A percentile compares a stretch with the other conserved stretches of the same genome.
Evolutionary conservation across 2,329 filamentous ascomycete species (phyloP).

Genomic region (Pseudocercospora fuligena): DNA sequence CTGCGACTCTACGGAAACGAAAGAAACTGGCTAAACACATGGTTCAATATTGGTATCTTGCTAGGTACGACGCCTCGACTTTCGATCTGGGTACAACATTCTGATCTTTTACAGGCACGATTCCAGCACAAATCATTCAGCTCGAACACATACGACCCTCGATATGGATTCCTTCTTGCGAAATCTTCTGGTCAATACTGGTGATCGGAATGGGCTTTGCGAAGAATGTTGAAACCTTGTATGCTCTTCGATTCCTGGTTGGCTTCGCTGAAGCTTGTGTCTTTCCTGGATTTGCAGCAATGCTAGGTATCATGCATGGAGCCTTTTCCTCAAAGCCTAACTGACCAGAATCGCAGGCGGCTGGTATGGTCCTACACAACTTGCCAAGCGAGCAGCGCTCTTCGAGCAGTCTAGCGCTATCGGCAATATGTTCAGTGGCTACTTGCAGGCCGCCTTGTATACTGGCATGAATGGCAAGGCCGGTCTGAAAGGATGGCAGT

Average conservation of each 20-base stretch:
- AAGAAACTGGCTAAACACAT: constrained; percentile 38
- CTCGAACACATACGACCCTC: constrained; percentile 54
- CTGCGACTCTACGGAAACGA: constrained; percentile 44
- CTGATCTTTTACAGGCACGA: constrained; percentile 5
- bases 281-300: constrained; percentile 16
- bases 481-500: constrained; percentile 50
- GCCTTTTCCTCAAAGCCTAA: background rate
- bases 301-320: background rate
- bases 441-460: constrained; percentile 60
- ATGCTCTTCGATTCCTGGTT: constrained; percentile 17
- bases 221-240: constrained; percentile 20
- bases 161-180: constrained; percentile 55
- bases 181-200: constrained; percentile 54
- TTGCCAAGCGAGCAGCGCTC: constrained; percentile 54
- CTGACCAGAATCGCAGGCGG: background rate
- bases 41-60: constrained; percentile 25
- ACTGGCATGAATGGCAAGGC: constrained; percentile 49
- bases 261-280: constrained; percentile 13
- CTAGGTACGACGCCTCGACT: background rate
- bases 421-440: constrained; percentile 54
- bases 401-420: constrained; percentile 56
- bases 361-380: constrained; percentile 15
- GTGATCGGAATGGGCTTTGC: constrained; percentile 17
- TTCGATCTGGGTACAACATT: background rate
- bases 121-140: constrained; percentile 41